Percentiles rank a stretch among this genome's conserved stretches.
These are phyloP conservation scores for Tolypocladium endophyticum DNA, from an alignment of 2,329 filamentous ascomycete genomes.

Conservation along the genomic window DNA sequence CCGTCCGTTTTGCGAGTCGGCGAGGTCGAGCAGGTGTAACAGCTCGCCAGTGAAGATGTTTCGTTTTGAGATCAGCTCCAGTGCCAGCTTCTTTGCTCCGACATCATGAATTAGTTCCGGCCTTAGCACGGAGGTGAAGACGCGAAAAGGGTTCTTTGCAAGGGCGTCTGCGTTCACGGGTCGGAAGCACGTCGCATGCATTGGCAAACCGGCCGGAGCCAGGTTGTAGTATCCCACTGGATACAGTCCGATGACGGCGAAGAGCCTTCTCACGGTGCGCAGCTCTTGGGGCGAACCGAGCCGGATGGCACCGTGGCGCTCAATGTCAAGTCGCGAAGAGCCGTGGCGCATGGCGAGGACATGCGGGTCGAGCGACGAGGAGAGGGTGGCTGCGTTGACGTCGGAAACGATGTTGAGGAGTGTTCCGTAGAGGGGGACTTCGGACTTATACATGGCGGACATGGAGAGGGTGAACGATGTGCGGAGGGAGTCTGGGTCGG, in stretches of 20 bases:
- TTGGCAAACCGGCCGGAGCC: background rate
- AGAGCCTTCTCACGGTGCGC: background rate
- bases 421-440: conserved; percentile 12
- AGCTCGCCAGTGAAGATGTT: background rate
- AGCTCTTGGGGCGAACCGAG: background rate
- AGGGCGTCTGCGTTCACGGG: background rate
- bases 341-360: background rate
- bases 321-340: background rate
- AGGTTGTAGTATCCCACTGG: background rate
- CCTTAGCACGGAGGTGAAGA: background rate
- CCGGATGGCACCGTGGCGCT: background rate
- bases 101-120: background rate
- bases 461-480: conserved; percentile 9
- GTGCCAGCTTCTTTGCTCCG: background rate
- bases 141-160: background rate
- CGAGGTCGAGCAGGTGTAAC: background rate
- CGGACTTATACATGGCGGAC: conserved; percentile 13
- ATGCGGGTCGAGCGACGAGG: background rate
- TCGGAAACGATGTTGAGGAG: conserved; percentile 9
- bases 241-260: background rate
- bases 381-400: background rate
- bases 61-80: background rate
- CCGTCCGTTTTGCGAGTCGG: background rate
- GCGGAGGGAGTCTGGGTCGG: conserved; percentile 10
- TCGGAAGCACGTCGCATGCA: background rate